A percentile compares a stretch with the other conserved stretches of the same genome.
Conservation (phyloP, 371 early-diverging fungal species). For the Blakeslea trispora region DNA sequence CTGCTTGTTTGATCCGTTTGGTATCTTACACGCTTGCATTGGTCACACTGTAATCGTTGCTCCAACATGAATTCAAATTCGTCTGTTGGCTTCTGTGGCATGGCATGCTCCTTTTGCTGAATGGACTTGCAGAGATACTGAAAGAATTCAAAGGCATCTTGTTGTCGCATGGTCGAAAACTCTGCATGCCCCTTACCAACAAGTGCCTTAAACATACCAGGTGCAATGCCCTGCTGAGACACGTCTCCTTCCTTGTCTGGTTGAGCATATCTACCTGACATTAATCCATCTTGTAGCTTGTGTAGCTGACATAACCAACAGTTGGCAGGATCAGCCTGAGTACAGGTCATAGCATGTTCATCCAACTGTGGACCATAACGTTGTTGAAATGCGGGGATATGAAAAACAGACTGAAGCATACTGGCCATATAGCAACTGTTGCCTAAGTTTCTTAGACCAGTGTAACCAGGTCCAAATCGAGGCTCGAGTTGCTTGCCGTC, state of each 20-base stretch:
- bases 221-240: constrained; percentile 72
- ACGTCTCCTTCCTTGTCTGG: constrained; percentile 45
- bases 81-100: constrained; percentile 64
- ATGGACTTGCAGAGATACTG: constrained; percentile 75
- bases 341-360: constrained; percentile 72
- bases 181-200: constrained; percentile 90
- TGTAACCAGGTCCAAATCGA: constrained; percentile 87
- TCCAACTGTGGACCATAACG: constrained; percentile 55
- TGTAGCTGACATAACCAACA: constrained; percentile 90
- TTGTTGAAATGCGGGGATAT: constrained; percentile 68
- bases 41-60: constrained; percentile 83
- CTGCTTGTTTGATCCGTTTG: constrained; percentile 59
- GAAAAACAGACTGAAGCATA: constrained; percentile 84
- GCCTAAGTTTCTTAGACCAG: constrained; percentile 93
- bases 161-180: constrained; percentile 96
- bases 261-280: constrained; percentile 84
- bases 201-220: constrained; percentile 89
- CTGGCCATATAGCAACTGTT: constrained; percentile 98
- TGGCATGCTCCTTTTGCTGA: constrained; percentile 71
- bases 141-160: constrained; percentile 96
- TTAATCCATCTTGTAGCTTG: constrained; percentile 89
- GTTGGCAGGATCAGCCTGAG: constrained; percentile 56
- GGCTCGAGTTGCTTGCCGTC: constrained; percentile 89
- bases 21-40: constrained; percentile 84
- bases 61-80: constrained; percentile 79